These are phyloP conservation scores for Metschnikowia bowlesiae DNA, from an alignment of 805 yeast genomes.

Conservation along the genomic window DNA sequence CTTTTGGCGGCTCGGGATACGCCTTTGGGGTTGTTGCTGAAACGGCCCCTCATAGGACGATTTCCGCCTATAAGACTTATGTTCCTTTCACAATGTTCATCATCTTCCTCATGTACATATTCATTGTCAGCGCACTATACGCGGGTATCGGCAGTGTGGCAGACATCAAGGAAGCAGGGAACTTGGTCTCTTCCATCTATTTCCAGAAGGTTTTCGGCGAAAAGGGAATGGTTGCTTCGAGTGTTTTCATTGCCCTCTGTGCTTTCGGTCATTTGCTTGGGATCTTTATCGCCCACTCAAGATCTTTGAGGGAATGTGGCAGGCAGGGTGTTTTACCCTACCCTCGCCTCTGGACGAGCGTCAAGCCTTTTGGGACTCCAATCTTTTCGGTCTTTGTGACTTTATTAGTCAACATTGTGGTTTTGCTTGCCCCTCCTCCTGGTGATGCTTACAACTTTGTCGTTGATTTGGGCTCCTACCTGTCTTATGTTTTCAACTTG, in stretches of 20 bases:
- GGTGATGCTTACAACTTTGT: conserved; percentile 33
- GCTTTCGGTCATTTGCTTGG: conserved; percentile 30
- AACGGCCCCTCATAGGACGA: conserved; percentile 23
- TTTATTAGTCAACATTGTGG: conserved; percentile 23
- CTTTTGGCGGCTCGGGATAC: conserved; percentile 40
- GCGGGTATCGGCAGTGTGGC: conserved; percentile 23
- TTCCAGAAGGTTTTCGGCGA: conserved; percentile 30
- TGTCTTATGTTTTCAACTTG: conserved; percentile 25
- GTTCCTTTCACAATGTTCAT: conserved; percentile 30
- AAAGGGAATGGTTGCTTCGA: conserved; percentile 20
- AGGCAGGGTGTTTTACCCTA: conserved; percentile 32
- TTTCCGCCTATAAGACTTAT: conserved; percentile 22
- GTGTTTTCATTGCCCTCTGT: conserved; percentile 26
- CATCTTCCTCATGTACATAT: conserved; percentile 29
- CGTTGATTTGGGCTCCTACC: conserved; percentile 29
- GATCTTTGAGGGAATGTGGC: conserved; percentile 31
- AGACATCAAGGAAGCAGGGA: conserved; percentile 27
- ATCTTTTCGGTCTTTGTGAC: conserved; percentile 23
- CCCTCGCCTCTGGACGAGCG: conserved; percentile 25
- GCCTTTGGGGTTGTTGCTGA: conserved; percentile 36
- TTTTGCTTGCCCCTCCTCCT: conserved; percentile 31
- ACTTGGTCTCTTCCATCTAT: conserved; percentile 26
- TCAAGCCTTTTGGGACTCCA: conserved; percentile 31
- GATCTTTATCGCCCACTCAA: conserved; percentile 26
- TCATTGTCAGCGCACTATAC: conserved; percentile 31